A percentile compares a stretch with the other conserved stretches of the same genome.
Evolutionary conservation across 2,329 filamentous ascomycete species (phyloP).

Genomic region (Aspergillus aculeatus): DNA sequence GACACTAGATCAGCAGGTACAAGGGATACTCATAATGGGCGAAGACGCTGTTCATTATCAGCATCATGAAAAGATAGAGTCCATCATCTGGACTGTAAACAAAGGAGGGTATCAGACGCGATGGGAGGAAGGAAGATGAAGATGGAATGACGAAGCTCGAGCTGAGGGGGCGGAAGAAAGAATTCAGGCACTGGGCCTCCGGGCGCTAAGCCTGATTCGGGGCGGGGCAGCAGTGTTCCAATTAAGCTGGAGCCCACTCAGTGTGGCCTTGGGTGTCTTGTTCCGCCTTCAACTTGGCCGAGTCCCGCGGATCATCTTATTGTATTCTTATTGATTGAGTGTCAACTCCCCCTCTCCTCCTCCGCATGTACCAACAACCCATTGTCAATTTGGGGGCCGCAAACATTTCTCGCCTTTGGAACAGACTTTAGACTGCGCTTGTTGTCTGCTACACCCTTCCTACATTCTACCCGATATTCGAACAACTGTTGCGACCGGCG

Average conservation of each 20-base stretch:
- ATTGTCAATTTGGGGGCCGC: not conserved
- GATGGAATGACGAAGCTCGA: conserved; percentile 1
- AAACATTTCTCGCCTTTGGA: not conserved
- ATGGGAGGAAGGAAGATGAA: conserved; percentile 3
- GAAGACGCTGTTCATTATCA: not conserved
- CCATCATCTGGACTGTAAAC: not conserved
- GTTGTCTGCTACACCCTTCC: not conserved
- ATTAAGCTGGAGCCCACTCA: conserved; percentile 1
- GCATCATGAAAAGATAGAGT: not conserved
- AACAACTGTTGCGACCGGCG: not conserved
- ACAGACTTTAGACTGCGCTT: not conserved
- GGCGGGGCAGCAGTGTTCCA: conserved; percentile 23
- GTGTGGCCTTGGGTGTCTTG: not conserved
- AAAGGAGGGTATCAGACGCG: not conserved
- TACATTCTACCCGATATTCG: not conserved
- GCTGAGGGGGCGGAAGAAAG: not conserved
- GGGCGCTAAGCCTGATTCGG: conserved; percentile 25
- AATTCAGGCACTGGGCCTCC: not conserved
- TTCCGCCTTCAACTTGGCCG: not conserved
- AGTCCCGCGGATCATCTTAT: too few species aligned
- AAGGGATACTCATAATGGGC: too few species aligned
- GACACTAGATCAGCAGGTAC: too few species aligned
- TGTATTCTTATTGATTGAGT: not conserved
- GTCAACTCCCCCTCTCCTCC: conserved; percentile 1
- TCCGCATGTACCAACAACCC: not conserved